Evolutionary conservation across 129 eudicot genomes (phyloP).

Genomic region (Artemisia annua): DNA sequence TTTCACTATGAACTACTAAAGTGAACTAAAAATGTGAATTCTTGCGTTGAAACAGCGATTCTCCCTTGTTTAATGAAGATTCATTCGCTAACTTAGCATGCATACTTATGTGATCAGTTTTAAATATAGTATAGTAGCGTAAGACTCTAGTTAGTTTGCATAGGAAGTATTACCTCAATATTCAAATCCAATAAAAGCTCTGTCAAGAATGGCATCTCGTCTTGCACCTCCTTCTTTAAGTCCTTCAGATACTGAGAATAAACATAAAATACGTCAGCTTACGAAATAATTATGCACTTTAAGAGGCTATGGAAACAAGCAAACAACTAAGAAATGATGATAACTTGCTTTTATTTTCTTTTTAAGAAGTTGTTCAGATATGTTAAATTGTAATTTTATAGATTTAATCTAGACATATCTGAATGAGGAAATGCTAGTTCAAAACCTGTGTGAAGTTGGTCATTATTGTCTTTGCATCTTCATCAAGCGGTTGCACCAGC

Average conservation of each 20-base stretch:
- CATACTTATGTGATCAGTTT: background rate
- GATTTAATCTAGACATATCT: background rate
- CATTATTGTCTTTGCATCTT: conserved; percentile 53
- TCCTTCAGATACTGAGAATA: conserved; percentile 53
- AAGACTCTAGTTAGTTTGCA: background rate
- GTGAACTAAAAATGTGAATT: background rate
- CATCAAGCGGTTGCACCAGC: conserved; percentile 51
- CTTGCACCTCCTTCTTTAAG: conserved; percentile 61
- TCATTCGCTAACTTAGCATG: background rate
- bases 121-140: background rate
- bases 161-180: conserved; percentile 41
- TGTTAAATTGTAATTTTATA: background rate
- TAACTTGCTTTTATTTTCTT: background rate
- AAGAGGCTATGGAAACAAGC: background rate
- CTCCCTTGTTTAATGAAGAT: background rate
- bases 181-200: conserved; percentile 53
- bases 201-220: conserved; percentile 55
- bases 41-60: background rate
- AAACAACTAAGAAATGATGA: background rate
- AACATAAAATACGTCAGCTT: background rate
- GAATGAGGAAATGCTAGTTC: background rate
- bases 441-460: conserved; percentile 62
- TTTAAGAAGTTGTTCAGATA: background rate
- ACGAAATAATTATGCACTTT: background rate
- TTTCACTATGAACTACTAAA: conserved; percentile 5